Conservation (phyloP, 768 basidiomycete species). For the Artomyces pyxidatus region DNA sequence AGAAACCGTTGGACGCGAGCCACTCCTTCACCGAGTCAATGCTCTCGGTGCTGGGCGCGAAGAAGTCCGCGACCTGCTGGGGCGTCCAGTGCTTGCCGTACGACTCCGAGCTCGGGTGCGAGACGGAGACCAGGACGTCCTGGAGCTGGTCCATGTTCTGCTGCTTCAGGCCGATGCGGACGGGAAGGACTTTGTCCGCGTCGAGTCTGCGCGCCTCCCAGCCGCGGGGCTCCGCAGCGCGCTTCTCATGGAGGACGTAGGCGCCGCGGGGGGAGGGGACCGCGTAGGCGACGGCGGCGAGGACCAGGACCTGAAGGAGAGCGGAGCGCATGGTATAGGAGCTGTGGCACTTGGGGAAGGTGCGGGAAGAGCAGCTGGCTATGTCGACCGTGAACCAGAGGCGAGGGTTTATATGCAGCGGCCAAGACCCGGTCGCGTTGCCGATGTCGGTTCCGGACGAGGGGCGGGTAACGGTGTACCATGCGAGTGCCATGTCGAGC, state of each 20-base stretch:
- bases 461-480: too few species aligned
- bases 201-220: constrained; percentile 29
- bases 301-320: constrained; percentile 4
- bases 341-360: too few species aligned
- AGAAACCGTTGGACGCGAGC: constrained; percentile 31
- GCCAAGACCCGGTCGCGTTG: too few species aligned
- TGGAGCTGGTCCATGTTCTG: constrained; percentile 33
- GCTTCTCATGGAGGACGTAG: constrained; percentile 32
- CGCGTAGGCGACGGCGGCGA: constrained; percentile 14
- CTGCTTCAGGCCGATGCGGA: constrained; percentile 39
- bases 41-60: constrained; percentile 32
- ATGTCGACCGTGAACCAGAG: too few species aligned
- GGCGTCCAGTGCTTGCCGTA: constrained; percentile 42
- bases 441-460: too few species aligned
- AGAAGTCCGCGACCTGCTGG: constrained; percentile 29
- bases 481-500: too few species aligned
- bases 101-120: constrained; percentile 34
- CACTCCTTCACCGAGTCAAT: constrained; percentile 32
- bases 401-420: too few species aligned
- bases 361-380: too few species aligned
- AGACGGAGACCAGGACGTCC: constrained; percentile 33
- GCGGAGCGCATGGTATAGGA: constrained; percentile 8
- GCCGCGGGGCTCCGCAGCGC: constrained; percentile 23
- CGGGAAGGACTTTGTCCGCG: constrained; percentile 27
- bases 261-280: constrained; percentile 10